Conservation (phyloP, 2,329 filamentous ascomycete species). For the Cadophora sp. region DNA sequence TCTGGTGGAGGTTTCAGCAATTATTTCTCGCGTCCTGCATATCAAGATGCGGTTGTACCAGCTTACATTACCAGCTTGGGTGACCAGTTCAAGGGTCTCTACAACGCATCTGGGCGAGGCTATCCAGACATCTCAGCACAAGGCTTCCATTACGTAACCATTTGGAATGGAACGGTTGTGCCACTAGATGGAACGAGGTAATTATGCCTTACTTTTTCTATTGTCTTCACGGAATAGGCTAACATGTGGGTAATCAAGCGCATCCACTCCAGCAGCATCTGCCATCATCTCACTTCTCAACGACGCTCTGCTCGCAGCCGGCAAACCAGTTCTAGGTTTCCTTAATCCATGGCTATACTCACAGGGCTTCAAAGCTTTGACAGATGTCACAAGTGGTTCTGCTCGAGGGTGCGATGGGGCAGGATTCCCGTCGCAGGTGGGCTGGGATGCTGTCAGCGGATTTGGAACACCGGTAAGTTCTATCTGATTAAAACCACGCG, state of each 20-base stretch:
- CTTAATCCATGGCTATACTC: constrained; percentile 52
- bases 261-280: constrained; percentile 61
- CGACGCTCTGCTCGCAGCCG: constrained; percentile 61
- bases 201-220: not conserved
- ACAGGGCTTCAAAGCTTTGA: constrained; percentile 46
- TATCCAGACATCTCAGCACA: constrained; percentile 61
- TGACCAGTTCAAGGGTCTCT: constrained; percentile 53
- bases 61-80: constrained; percentile 52
- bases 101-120: constrained; percentile 53
- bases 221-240: too few relatives aligned
- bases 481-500: not conserved
- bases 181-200: constrained; percentile 54
- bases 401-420: constrained; percentile 47
- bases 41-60: constrained; percentile 53
- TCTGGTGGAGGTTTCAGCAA: constrained; percentile 57
- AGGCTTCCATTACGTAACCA: constrained; percentile 58
- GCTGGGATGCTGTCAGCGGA: constrained; percentile 49
- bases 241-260: constrained; percentile 43
- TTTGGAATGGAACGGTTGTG: constrained; percentile 47
- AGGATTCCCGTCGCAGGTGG: constrained; percentile 41
- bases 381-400: constrained; percentile 49
- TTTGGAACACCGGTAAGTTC: constrained; percentile 45
- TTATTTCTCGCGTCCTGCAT: constrained; percentile 54
- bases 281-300: constrained; percentile 67
- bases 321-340: constrained; percentile 52